Base-by-base conservation (phyloP, 805 yeast genomes). In the Teunomyces barrocoloradensis region DNA sequence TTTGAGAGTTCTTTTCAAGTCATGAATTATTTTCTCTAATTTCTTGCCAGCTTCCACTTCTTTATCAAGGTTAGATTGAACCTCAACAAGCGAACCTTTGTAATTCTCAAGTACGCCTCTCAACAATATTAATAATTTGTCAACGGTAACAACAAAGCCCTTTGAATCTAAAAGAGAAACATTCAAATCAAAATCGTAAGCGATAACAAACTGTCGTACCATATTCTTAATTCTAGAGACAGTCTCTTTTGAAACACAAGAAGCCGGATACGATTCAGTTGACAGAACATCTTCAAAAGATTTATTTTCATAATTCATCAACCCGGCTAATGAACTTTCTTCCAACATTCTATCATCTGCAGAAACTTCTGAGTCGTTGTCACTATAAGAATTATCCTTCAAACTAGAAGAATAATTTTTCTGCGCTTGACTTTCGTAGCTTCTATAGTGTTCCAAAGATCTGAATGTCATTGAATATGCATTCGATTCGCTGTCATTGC, bases 401-500 rank as follows among this genome's bases (percentile, higher is more conserved):
- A 32, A 9, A 15, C 17, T 13, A n/a, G 34, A 32, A 13, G 40
- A 37, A n/a, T 20, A 37, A 11, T 12, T 23, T 13, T 13, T 21
- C 15, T 37, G 40, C 4, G 18, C 40, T n/a, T 37, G 18, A 20
- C 40, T 37, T n/a, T 37, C 40, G 10, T 37, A 37, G 12, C 40
- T 37, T 13, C 40, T 12, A 20, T 37, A 37, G 25, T 37, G 40
- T n/a, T 37, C 40, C 40, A 37, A 37, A 3, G 40, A 23, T 21
- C 29, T 37, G 7, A 37, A 37, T 12, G 40, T 37, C 29, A 37
- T 37, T 12, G 29, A n/a, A 21, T 37, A 23, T 6, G 40, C 25
- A 23, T 37, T 23, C 5, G 29, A 10, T 3, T 37, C 25, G 11
- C 40, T 37, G 25, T 9, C 40, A 37, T 23, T 20, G 17, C 40